Conservation (phyloP, 208 protist genomes). For the Kentomonas sorsogonicus region DNA sequence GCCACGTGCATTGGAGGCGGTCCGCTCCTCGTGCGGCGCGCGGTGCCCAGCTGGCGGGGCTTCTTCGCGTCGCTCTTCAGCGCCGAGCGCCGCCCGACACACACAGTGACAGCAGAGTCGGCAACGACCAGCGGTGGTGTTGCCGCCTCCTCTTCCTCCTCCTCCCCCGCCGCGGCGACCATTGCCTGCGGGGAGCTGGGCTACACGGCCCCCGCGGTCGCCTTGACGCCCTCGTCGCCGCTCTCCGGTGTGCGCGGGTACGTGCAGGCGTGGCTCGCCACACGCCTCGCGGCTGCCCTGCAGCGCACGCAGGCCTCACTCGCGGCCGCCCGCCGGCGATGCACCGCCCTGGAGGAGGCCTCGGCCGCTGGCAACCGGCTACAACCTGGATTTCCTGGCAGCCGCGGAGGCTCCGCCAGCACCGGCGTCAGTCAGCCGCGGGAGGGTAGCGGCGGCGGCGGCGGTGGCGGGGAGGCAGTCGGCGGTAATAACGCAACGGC, state of each 20-base stretch:
- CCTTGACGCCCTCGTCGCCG: neutral
- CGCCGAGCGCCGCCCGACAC: neutral
- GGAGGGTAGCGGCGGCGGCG: neutral
- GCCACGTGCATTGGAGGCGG: no score
- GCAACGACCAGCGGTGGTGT: no score
- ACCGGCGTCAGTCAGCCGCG: no score
- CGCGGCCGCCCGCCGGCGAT: no score
- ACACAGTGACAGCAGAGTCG: no score
- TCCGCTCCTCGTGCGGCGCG: neutral
- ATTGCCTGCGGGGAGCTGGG: neutral
- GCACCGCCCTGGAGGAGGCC: neutral
- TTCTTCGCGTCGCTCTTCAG: neutral
- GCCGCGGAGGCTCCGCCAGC: no score
- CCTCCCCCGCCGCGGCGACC: no score
- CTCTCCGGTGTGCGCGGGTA: no score
- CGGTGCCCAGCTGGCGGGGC: neutral
- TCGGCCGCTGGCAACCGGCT: no score
- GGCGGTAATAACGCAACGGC: neutral
- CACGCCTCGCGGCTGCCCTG: neutral
- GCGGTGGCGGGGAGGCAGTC: no score
- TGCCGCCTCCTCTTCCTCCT: no score
- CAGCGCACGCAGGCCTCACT: neutral
- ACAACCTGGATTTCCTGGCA: no score
- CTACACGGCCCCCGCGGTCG: neutral
- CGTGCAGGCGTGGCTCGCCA: neutral